A percentile compares a stretch with the other conserved stretches of the same genome.
These are phyloP conservation scores for Teratosphaeria zuluensis DNA, from an alignment of 2,329 filamentous ascomycete genomes.

Conservation along the genomic window DNA sequence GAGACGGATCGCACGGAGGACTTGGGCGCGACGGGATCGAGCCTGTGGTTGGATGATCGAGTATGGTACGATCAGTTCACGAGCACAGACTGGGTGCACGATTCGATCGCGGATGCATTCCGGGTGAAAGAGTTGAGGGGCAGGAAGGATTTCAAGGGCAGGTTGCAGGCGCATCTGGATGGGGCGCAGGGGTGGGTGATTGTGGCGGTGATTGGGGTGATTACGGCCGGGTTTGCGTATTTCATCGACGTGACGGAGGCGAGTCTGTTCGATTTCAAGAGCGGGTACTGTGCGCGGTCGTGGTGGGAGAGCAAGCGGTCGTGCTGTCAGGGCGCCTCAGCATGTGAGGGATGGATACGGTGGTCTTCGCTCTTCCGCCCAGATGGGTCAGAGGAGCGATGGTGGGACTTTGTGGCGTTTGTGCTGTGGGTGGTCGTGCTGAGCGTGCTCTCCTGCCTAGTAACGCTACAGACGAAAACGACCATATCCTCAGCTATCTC, in stretches of 20 bases:
- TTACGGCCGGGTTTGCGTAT: slow-evolving; percentile 80
- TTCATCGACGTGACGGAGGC: slow-evolving; percentile 79
- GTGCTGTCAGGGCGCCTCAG: slow-evolving; percentile 49
- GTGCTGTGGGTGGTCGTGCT: slow-evolving; percentile 61
- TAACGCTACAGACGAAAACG: slow-evolving; percentile 87
- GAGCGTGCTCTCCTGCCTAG: slow-evolving; percentile 60
- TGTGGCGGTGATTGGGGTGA: slow-evolving; percentile 76
- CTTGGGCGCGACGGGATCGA: slow-evolving; percentile 55
- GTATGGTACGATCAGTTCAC: slow-evolving; percentile 99
- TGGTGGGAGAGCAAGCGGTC: slow-evolving; percentile 67
- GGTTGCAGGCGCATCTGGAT: slow-evolving; percentile 66
- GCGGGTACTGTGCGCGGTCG: slow-evolving; percentile 63
- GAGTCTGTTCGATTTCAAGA: slow-evolving; percentile 80
- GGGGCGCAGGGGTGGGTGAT: slow-evolving; percentile 89
- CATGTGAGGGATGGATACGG: slow-evolving; percentile 51
- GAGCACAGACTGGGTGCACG: slow-evolving; percentile 95
- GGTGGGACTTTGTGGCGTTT: slow-evolving; percentile 70
- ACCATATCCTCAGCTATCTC: slow-evolving; percentile 82
- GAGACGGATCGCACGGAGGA: slow-evolving; percentile 22
- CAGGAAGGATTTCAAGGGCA: slow-evolving; percentile 77
- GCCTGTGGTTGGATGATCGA: slow-evolving; percentile 67
- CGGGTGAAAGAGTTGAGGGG: slow-evolving; percentile 74
- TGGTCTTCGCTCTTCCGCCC: slow-evolving; percentile 54
- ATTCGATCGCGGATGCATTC: slow-evolving; percentile 88
- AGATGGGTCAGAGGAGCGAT: slow-evolving; percentile 32